These are phyloP conservation scores for Xylaria sp. DNA, from an alignment of 2,329 filamentous ascomycete species.

Conservation along the genomic window DNA sequence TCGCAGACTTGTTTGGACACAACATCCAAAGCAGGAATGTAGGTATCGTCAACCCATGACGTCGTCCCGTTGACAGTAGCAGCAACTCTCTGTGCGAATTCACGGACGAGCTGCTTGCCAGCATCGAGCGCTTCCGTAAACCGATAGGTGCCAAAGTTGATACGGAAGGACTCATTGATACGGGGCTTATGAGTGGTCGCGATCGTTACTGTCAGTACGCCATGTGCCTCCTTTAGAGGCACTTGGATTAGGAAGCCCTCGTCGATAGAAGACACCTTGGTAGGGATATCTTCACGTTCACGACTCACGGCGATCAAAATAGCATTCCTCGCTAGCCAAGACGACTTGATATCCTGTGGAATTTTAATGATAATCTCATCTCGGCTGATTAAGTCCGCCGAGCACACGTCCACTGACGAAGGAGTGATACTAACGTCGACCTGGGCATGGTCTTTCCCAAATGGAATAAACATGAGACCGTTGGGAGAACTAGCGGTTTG, in stretches of 20 bases:
- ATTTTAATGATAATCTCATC: conserved; percentile 62
- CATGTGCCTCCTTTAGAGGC: conserved; percentile 59
- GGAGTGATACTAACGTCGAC: conserved; percentile 33
- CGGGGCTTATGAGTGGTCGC: conserved; percentile 63
- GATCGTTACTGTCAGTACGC: conserved; percentile 62
- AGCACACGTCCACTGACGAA: conserved; percentile 48
- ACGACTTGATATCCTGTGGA: conserved; percentile 54
- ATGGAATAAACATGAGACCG: conserved; percentile 48
- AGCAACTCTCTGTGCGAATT: conserved; percentile 49
- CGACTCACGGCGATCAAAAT: conserved; percentile 61
- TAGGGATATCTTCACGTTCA: conserved; percentile 53
- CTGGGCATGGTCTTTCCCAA: conserved; percentile 47
- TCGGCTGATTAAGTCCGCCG: conserved; percentile 51
- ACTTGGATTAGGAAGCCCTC: conserved; percentile 61
- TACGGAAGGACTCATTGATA: conserved; percentile 64
- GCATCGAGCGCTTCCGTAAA: conserved; percentile 52
- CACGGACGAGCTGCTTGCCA: conserved; percentile 47
- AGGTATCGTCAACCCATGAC: conserved; percentile 43
- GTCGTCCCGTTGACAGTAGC: conserved; percentile 47
- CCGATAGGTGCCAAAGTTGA: conserved; percentile 62
- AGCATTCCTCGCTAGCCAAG: conserved; percentile 62
- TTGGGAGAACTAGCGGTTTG: conserved; percentile 42
- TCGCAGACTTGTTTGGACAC: conserved; percentile 41
- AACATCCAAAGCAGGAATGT: conserved; percentile 40
- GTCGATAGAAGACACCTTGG: conserved; percentile 53